Base-by-base conservation (phyloP, 495 filamentous ascomycete species). In the Entonaema liquescens region DNA sequence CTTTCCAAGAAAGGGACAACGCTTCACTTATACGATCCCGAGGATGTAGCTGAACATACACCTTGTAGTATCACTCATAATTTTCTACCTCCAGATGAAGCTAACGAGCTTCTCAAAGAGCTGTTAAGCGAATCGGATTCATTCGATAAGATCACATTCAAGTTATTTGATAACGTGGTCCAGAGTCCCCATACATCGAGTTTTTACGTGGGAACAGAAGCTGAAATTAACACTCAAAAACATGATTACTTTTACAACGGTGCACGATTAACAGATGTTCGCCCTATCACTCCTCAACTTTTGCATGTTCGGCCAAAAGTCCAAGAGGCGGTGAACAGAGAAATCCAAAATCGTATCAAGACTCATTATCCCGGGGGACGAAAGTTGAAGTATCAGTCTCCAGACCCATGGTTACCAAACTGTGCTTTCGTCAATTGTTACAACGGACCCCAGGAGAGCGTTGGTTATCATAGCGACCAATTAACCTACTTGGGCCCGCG, bases 341-440 rank as follows among this genome's bases (percentile, higher is more conserved):
- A 92, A 67, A 89, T 97, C 28, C 79, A 84, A 33, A 81, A 79
- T 15, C 89, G 92, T 13, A 93, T 93, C 64, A 81, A 81, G 17
- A 81, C 84, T 7, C 80, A 83, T 36, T 90, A 93, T 0, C 79
- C 77, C 33, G 81, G 79, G 11, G 87, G 89, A 17, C 84, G 87
- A 76, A 97, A 94, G 77, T 86, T 97, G 63, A 90, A 84, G 66
- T 89, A 92, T 71, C 93, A 97, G 70, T 90, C 90, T 1, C 83
- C 92, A 0, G 71, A 86, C 2, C 79, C 83, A 1, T 98, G 95
- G 94, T 82, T 77, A 29, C 91, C 94, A 7, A 99, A 98, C 71
- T 93, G 93, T 0, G 93, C 94, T 0, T 93, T 97, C 68, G 94
- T 97, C 0, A 99, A 99, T 75, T 95, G 92, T 79, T 99, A 99